Conservation (phyloP, 495 filamentous ascomycete genomes). For the Penicillium turbatum region DNA sequence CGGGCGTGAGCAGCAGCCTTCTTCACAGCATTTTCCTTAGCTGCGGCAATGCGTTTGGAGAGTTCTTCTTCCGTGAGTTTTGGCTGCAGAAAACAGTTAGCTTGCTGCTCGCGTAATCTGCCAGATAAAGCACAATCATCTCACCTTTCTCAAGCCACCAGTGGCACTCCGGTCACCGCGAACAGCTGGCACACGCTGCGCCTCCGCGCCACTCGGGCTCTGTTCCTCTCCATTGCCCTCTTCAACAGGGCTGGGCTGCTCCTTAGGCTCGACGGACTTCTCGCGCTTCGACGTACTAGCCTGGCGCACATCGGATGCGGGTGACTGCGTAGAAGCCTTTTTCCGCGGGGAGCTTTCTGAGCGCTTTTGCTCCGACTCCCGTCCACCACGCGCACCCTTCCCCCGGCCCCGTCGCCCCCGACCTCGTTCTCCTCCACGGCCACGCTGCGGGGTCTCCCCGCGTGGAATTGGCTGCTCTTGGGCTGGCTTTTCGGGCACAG, state of each 20-base stretch:
- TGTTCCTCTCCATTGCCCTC: slow-evolving; percentile 16
- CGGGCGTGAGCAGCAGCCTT: slow-evolving; percentile 58
- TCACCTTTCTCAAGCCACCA: slow-evolving; percentile 54
- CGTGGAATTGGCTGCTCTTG: slow-evolving; percentile 17
- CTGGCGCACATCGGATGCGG: slow-evolving; percentile 16
- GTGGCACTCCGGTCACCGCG: slow-evolving; percentile 66
- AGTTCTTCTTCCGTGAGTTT: slow-evolving; percentile 70
- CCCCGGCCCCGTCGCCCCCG: slow-evolving; percentile 34
- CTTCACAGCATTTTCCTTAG: slow-evolving; percentile 54
- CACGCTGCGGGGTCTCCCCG: slow-evolving; percentile 27
- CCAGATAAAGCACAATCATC: not conserved
- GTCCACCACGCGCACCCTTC: slow-evolving; percentile 30
- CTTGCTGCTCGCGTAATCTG: not conserved
- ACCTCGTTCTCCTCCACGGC: slow-evolving; percentile 36
- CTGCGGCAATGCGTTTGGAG: slow-evolving; percentile 53
- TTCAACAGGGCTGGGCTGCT: slow-evolving; percentile 15
- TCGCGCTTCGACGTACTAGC: slow-evolving; percentile 17
- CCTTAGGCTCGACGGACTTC: slow-evolving; percentile 22
- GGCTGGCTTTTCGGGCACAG: slow-evolving; percentile 10
- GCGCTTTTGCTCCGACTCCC: slow-evolving; percentile 29
- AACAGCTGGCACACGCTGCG: slow-evolving; percentile 49
- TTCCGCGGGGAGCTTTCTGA: slow-evolving; percentile 20
- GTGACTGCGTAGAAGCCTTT: slow-evolving; percentile 17
- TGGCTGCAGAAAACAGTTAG: slow-evolving; percentile 32
- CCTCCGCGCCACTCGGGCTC: slow-evolving; percentile 22